Evolutionary conservation across 371 early-diverging fungal species (phyloP), one percentile per base, ranked within the genome.

Genomic region (Mucor piriformis): DNA sequence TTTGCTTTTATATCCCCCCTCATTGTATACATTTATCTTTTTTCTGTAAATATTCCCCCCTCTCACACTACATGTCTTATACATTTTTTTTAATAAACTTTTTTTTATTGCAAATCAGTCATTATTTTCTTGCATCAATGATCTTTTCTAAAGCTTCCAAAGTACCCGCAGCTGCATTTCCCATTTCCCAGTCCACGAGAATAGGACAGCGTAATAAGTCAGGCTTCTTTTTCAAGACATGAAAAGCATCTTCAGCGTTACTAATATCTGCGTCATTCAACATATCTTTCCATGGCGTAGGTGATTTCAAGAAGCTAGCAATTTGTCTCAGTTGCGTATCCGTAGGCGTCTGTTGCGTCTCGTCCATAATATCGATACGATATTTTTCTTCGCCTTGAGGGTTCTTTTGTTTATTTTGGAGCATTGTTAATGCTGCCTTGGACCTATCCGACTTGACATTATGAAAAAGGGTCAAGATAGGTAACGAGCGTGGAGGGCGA

Each of bases 181-280:
- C 77, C 35, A 61, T 66, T 38, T 74, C 63, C 77, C 77, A 77
- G 35, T 77, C 77, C 0, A 77, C 70, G 0, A 74, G 54, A 42
- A 77, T 67, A 20, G 77, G 77, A 27, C 75, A 61, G 34, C 61
- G 40, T 13, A 77, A 47, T 11, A 52, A 35, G 7, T 38, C 34
- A 2, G 74, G 74, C 10, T 72, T 52, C 10, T 72, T 21, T 43
- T 58, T 54, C 13, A 74, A 33, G 0, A 67, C 16, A 3, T 70
- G 37, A 10, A 72, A 18, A 0, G 73, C 61, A 47, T 69, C 69
- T 16, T 74, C 53, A 12, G 57, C 54, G 24, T 61, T 59, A 1
- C 42, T 42, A 42, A 50, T 38, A 18, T 65, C 34, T 12, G 35
- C 47, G 6, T 69, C 61, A 7, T 54, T 21, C 10, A 62, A 13